phyloP scores from a whole-genome alignment of 2,329 filamentous ascomycete species.

The Paradendryphiella salina region DNA sequence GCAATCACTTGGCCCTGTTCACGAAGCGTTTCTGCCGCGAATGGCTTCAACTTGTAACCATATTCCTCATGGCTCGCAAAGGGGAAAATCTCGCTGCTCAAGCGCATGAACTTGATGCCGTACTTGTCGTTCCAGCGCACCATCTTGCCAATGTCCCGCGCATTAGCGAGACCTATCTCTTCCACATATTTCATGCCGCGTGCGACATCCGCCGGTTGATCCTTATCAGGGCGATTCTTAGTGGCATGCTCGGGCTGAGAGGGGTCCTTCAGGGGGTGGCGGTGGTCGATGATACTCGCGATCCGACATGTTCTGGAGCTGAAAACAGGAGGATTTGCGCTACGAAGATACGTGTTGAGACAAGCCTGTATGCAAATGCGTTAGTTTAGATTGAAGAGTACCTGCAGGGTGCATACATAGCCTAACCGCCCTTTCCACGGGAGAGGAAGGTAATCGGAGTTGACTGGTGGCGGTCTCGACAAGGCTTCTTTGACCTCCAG shows the following conservation, averaged over 20 bases:
- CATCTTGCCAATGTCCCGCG: conserved; percentile 81
- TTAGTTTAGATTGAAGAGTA: conserved; percentile 23
- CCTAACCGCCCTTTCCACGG: conserved; percentile 90
- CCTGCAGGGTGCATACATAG: conserved; percentile 64
- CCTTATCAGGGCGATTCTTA: conserved; percentile 83
- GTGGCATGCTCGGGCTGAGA: conserved; percentile 75
- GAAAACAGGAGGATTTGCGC: conserved; percentile 81
- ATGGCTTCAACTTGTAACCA: conserved; percentile 81
- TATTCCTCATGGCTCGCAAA: conserved; percentile 88
- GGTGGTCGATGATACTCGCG: conserved; percentile 84
- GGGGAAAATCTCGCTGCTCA: conserved; percentile 96
- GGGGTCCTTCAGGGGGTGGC: conserved; percentile 77
- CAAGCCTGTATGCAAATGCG: conserved; percentile 64
- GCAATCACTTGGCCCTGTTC: conserved; percentile 77
- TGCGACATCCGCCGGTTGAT: conserved; percentile 65
- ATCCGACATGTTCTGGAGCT: conserved; percentile 90
- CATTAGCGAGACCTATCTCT: conserved; percentile 77
- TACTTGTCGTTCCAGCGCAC: conserved; percentile 90
- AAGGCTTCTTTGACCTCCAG: conserved; percentile 63
- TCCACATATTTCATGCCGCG: conserved; percentile 75
- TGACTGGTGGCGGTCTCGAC: conserved; percentile 72
- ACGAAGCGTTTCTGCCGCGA: conserved; percentile 75
- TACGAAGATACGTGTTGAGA: conserved; percentile 86
- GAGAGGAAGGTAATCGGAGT: conserved; percentile 80
- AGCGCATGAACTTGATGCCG: conserved; percentile 85